Base-by-base conservation (phyloP, 371 early-diverging fungal species). In the Mortierella sp. region DNA sequence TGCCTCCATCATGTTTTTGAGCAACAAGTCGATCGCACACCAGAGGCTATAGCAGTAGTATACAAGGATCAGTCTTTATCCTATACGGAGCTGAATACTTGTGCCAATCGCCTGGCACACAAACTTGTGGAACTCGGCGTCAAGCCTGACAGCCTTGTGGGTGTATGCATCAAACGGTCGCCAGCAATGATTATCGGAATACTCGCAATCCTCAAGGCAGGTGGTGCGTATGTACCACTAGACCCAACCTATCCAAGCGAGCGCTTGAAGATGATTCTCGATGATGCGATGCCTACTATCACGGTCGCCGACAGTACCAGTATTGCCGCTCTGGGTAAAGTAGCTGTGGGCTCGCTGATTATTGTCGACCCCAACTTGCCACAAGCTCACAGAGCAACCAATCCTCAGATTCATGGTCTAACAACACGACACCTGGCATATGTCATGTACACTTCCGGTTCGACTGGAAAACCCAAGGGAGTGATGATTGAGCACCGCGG, bases 1-100 rank as follows among this genome's bases (percentile, higher is more conserved):
- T n/a, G n/a, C n/a, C 28, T 52, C 24, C 56, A 56, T 26, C n/a
- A 56, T 2, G 43, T 56, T 1, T 56, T 56, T 11, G 58, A 57
- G 47, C 42, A 24, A 5, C 58, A 57, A 31, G 46, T 9, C 28
- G 26, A 21, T 23, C 46, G 48, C 11, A 37, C 11, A 11, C 58
- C 58, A 3, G 4, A 42, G 4, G 58, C 58, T 7, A 47, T 42
- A 5, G 58, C 58, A 9, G 21, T 57, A 2, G 58, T 57, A 19
- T 34, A 57, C 19, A 47, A 31, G 24, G 30, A 47, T 5, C 58
- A 24, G 27, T 7, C 26, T 14, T 41, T 57, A 47, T 50, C 49
- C 9, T 60, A 60, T 39, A 23, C 12, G 11, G 37, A 48, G 41
- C 37, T 34, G 37, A 34, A 34, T 4, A 14, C 37, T 1, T 14